Percentiles rank a stretch among this genome's conserved stretches.
phyloP scores from a whole-genome alignment of 768 basidiomycete species.

The Mycena alexandri region DNA sequence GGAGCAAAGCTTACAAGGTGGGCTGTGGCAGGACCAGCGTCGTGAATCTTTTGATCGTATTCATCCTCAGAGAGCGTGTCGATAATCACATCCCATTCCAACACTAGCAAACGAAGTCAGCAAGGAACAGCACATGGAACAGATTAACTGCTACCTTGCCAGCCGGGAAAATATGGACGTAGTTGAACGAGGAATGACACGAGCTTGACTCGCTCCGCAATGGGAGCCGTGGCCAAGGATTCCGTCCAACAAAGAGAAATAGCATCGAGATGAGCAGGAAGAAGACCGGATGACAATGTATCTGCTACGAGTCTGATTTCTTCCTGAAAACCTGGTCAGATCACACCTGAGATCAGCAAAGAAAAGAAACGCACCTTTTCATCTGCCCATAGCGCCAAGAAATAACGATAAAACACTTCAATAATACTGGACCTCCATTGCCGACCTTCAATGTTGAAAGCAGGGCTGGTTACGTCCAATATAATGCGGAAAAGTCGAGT shows the following conservation, averaged over 20 bases:
- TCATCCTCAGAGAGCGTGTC: constrained; percentile 71
- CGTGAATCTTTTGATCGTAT: constrained; percentile 53
- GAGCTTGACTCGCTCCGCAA: constrained; percentile 68
- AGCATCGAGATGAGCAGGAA: constrained; percentile 74
- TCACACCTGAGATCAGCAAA: background rate
- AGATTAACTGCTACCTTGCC: constrained; percentile 62
- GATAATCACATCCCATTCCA: constrained; percentile 74
- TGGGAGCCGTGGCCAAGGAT: constrained; percentile 65
- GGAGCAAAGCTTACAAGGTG: constrained; percentile 52
- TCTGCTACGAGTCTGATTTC: constrained; percentile 73
- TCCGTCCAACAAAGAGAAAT: constrained; percentile 80
- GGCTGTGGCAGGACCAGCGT: constrained; percentile 54
- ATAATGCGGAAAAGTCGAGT: constrained; percentile 74
- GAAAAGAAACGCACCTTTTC: constrained; percentile 58
- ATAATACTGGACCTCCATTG: constrained; percentile 77
- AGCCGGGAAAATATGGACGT: constrained; percentile 74
- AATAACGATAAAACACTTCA: constrained; percentile 71
- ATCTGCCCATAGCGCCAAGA: constrained; percentile 74
- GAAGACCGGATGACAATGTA: constrained; percentile 69
- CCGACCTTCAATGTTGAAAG: constrained; percentile 71
- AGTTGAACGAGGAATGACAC: constrained; percentile 76
- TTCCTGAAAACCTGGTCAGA: constrained; percentile 60
- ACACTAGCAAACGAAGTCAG: constrained; percentile 55
- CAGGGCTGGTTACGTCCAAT: constrained; percentile 73
- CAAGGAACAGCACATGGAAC: background rate